These are phyloP conservation scores for Cercospora sesami DNA, from an alignment of 2,329 filamentous ascomycete genomes.

Conservation along the genomic window DNA sequence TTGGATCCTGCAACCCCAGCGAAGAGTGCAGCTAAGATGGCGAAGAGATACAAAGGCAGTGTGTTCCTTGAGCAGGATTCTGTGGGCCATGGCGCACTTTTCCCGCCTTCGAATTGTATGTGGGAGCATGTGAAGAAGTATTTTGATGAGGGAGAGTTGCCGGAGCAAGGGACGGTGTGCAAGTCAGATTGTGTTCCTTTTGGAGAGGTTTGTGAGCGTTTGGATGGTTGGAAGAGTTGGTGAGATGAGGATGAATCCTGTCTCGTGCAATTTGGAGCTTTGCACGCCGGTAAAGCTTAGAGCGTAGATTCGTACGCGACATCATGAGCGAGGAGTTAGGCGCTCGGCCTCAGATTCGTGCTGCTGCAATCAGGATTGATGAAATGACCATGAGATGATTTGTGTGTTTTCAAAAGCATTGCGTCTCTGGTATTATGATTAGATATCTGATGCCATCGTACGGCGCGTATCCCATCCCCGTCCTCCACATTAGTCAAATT, in stretches of 20 bases:
- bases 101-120: slow-evolving; percentile 33
- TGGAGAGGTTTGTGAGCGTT: slow-evolving; percentile 14
- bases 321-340: neutral
- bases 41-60: slow-evolving; percentile 35
- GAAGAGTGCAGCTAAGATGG: slow-evolving; percentile 40
- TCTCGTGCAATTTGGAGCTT: neutral
- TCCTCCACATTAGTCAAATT: neutral
- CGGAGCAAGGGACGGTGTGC: slow-evolving; percentile 34
- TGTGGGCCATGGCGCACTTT: slow-evolving; percentile 36
- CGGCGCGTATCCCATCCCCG: neutral
- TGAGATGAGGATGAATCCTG: neutral
- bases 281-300: neutral
- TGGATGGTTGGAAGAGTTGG: neutral
- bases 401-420: neutral
- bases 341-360: neutral
- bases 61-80: slow-evolving; percentile 38
- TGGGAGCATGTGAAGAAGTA: slow-evolving; percentile 34
- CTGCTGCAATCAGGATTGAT: neutral
- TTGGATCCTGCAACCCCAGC: slow-evolving; percentile 41
- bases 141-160: slow-evolving; percentile 38
- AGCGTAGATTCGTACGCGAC: neutral
- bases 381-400: neutral
- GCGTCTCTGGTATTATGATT: neutral
- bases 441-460: neutral
- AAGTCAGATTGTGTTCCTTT: slow-evolving; percentile 23